Evolutionary conservation across 352 stramenopile species (phyloP).

Genomic region (Hyphochytrium catenoides): DNA sequence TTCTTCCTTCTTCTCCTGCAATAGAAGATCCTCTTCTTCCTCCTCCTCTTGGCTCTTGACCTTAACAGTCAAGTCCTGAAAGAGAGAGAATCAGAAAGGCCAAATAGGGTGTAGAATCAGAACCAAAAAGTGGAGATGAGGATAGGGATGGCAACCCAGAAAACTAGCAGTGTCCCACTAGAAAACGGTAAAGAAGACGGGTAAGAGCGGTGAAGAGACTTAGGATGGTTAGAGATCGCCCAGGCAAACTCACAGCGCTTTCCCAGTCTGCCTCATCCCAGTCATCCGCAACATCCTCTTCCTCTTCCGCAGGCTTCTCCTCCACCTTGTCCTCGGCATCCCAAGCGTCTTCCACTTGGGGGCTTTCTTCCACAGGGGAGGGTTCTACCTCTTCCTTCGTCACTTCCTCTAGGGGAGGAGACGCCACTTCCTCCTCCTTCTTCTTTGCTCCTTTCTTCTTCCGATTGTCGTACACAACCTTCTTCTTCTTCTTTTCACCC

Average conservation of each 20-base stretch:
- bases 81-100: too few species aligned
- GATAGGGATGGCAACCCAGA: too few species aligned
- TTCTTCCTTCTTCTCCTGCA: too few species aligned
- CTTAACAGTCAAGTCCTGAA: too few species aligned
- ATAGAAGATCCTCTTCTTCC: too few species aligned
- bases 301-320: slow-evolving; percentile 14
- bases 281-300: slow-evolving; percentile 29
- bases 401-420: slow-evolving; percentile 14
- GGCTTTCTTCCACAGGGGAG: slow-evolving; percentile 21
- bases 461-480: slow-evolving; percentile 66
- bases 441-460: slow-evolving; percentile 52
- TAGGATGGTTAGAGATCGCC: too few species aligned
- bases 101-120: too few species aligned
- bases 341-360: slow-evolving; percentile 24
- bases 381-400: slow-evolving; percentile 15
- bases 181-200: too few species aligned
- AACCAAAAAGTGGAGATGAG: too few species aligned
- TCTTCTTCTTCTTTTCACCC: slow-evolving; percentile 50
- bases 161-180: too few species aligned
- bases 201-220: too few species aligned
- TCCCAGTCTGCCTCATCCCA: slow-evolving; percentile 64
- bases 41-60: slow-evolving; percentile 9
- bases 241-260: too few species aligned
- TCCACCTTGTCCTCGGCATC: slow-evolving; percentile 20
- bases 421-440: slow-evolving; percentile 13